These are phyloP conservation scores for Suillus ampliporus DNA, from an alignment of 768 basidiomycete genomes.

Conservation along the genomic window DNA sequence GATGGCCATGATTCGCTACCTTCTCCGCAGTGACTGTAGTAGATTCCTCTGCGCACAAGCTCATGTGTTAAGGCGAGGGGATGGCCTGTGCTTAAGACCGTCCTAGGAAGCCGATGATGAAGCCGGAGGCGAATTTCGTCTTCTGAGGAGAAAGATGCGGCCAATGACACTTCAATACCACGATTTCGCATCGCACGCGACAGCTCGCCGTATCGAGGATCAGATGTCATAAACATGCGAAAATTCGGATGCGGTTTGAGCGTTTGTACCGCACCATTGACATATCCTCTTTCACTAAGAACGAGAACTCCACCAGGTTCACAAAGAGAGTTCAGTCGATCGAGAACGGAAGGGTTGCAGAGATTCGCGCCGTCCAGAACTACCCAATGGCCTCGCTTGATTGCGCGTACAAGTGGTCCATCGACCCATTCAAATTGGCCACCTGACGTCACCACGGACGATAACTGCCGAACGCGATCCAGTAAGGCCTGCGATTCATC, in stretches of 20 bases:
- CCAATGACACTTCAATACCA: slow-evolving; percentile 81
- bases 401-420: slow-evolving; percentile 85
- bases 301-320: slow-evolving; percentile 82
- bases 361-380: slow-evolving; percentile 92
- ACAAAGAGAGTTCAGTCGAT: slow-evolving; percentile 95
- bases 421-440: slow-evolving; percentile 94
- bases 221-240: slow-evolving; percentile 91
- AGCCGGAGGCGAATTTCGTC: slow-evolving; percentile 54
- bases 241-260: slow-evolving; percentile 88
- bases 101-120: slow-evolving; percentile 54
- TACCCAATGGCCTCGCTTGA: slow-evolving; percentile 89
- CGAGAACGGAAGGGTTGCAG: slow-evolving; percentile 94
- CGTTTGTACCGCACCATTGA: slow-evolving; percentile 74
- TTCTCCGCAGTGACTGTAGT: not conserved
- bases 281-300: slow-evolving; percentile 89
- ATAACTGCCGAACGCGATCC: slow-evolving; percentile 24
- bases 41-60: slow-evolving; percentile 32
- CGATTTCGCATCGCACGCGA: slow-evolving; percentile 99
- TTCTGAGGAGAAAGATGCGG: slow-evolving; percentile 43
- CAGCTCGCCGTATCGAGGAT: slow-evolving; percentile 90
- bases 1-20: slow-evolving; percentile 36
- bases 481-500: slow-evolving; percentile 25
- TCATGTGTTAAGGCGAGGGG: slow-evolving; percentile 25
- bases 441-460: slow-evolving; percentile 27
- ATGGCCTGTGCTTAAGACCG: slow-evolving; percentile 10